These are phyloP conservation scores for Zancudomyces culisetae DNA, from an alignment of 371 early-diverging fungal genomes.

Conservation along the genomic window DNA sequence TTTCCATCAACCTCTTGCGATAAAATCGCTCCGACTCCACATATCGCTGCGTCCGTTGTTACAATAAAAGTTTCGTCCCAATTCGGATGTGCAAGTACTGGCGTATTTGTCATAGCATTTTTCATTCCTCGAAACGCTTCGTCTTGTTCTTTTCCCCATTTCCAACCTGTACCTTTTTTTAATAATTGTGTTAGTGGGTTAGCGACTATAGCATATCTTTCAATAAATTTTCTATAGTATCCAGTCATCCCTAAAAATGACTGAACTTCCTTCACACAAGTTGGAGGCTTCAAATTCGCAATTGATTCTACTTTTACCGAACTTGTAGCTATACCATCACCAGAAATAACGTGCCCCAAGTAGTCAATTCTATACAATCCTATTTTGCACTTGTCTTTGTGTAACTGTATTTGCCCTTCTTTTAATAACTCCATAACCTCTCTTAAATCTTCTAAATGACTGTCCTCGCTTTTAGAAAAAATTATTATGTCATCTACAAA, in stretches of 20 bases:
- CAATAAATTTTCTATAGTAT: slow-evolving; percentile 3
- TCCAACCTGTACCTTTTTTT: neutral
- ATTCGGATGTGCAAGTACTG: slow-evolving; percentile 1
- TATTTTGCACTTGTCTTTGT: slow-evolving; percentile 33
- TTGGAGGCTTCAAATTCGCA: no score
- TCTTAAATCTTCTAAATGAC: slow-evolving; percentile 24
- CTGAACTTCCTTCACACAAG: neutral
- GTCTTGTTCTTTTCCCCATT: neutral
- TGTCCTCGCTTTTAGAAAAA: slow-evolving; percentile 22
- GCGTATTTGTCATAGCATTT: neutral
- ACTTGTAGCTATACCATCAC: neutral
- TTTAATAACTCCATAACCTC: slow-evolving; percentile 19
- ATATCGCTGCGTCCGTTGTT: neutral
- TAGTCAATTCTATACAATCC: slow-evolving; percentile 14
- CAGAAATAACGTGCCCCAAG: slow-evolving; percentile 23
- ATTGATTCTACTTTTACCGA: neutral
- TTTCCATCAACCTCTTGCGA: neutral
- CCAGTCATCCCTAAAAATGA: slow-evolving; percentile 2
- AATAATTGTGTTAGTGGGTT: neutral
- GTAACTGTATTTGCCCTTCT: slow-evolving; percentile 11
- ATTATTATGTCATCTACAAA: slow-evolving; percentile 41
- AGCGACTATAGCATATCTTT: neutral
- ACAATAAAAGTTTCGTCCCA: slow-evolving; percentile 1
- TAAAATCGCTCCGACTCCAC: neutral
- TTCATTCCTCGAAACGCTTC: neutral